Evolutionary conservation across 108 stramenopile species (phyloP).

Genomic region (Cyclotella atomus): DNA sequence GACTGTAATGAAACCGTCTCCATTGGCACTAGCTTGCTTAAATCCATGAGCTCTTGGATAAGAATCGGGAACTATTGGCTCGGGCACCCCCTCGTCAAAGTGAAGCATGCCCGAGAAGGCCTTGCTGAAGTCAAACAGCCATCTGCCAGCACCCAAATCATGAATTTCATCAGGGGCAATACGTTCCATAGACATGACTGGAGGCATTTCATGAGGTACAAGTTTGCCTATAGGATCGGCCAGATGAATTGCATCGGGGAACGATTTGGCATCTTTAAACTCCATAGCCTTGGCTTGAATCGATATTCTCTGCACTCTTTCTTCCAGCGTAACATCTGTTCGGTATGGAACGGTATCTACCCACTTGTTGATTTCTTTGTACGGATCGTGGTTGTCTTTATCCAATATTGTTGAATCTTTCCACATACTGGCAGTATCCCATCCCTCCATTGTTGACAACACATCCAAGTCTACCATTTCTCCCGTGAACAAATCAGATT

Average conservation of each 20-base stretch:
- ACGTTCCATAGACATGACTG: slow-evolving; percentile 31
- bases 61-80: slow-evolving; percentile 32
- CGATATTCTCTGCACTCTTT: slow-evolving; percentile 14
- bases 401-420: background rate
- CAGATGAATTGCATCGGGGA: background rate
- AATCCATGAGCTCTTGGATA: slow-evolving; percentile 43
- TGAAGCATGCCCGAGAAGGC: slow-evolving; percentile 50
- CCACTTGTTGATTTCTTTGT: slow-evolving; percentile 21
- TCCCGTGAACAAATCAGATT: slow-evolving; percentile 50
- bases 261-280: background rate
- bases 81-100: slow-evolving; percentile 43
- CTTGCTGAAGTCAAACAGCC: slow-evolving; percentile 51
- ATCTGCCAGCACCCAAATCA: slow-evolving; percentile 37
- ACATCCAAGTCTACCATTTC: slow-evolving; percentile 41
- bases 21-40: slow-evolving; percentile 10
- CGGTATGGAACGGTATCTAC: slow-evolving; percentile 10
- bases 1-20: slow-evolving; percentile 31
- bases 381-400: background rate
- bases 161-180: slow-evolving; percentile 44
- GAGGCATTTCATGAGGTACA: slow-evolving; percentile 39
- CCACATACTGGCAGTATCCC: slow-evolving; percentile 34
- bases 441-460: slow-evolving; percentile 26
- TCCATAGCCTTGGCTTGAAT: slow-evolving; percentile 21
- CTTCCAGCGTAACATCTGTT: slow-evolving; percentile 26
- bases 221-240: slow-evolving; percentile 38